Conservation (phyloP, 306 rosid species). For the Quercus glauca region DNA sequence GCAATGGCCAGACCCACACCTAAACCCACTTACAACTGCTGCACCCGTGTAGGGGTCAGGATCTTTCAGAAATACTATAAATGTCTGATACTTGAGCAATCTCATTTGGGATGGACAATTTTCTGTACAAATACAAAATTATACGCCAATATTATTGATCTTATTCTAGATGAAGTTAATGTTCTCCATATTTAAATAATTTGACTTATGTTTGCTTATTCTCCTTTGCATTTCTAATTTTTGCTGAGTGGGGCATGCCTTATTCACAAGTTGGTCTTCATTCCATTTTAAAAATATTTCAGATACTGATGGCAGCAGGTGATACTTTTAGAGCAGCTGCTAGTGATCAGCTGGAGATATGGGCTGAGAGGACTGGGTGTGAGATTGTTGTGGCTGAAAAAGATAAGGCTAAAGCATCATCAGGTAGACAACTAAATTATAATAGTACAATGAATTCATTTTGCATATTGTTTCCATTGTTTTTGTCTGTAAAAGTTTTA, state of each 20-base stretch:
- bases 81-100: background rate
- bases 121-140: background rate
- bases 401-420: slow-evolving; percentile 80
- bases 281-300: slow-evolving; percentile 29
- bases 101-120: background rate
- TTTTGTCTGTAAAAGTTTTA: background rate
- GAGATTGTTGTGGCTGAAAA: slow-evolving; percentile 83
- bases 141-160: background rate
- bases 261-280: slow-evolving; percentile 12
- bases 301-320: slow-evolving; percentile 97
- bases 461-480: slow-evolving; percentile 9
- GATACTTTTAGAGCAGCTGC: slow-evolving; percentile 99
- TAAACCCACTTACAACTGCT: background rate
- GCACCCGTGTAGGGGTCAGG: background rate
- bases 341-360: slow-evolving; percentile 93
- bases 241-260: background rate
- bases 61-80: background rate
- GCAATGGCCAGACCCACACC: too few species aligned
- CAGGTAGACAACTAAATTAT: slow-evolving; percentile 45
- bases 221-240: background rate
- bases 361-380: slow-evolving; percentile 98
- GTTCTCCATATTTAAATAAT: background rate
- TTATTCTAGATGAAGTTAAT: background rate
- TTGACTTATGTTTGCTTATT: background rate
- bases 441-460: background rate